Base-by-base conservation (phyloP, 441 rosid genomes). In the Gossypium lobatum region DNA sequence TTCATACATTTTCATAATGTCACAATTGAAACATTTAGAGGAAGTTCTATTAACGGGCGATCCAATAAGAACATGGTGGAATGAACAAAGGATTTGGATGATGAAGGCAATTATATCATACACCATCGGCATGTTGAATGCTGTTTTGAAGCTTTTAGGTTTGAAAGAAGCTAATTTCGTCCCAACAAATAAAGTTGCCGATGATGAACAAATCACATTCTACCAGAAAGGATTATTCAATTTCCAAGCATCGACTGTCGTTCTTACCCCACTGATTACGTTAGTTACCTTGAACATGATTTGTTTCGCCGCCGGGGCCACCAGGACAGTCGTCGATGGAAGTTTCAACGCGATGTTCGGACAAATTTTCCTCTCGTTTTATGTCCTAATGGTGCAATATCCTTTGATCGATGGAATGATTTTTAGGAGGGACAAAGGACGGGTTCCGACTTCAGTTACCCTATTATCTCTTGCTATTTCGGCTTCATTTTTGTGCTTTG, bases 341-440 rank as follows among this genome's bases (percentile, higher is more conserved):
- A 63, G 26, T 25, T 75, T 75, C 73, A 7, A 85, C 10, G 73
- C 66, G 46, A 39, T 81, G 81, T 61, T 73, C 14, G 67, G 81
- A 13, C 88, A 83, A 66, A 26, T 78, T 37, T 31, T 78, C 18
- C 64, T 83, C 17, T 68, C 85, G 16, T 34, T 63, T 39, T 85
- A 74, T 64, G 65, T 83, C 72, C 6, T 77, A 52, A 6, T 39
- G 7, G 63, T 78, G 72, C 75, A 75, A 50, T 81, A 76, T 17
- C 86, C 86, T 14, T 57, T 80, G 21, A 66, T 81, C 72, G 84
- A 83, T 64, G 88, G 84, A 4, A 80, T 83, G 82, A 21, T 61
- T 9, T 37, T 67, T 34, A 76, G 84, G 76, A 81, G 79, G 64
- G 85, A 83, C 54, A 70, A 60, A 60, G 83, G 85, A 17, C 31